A percentile compares a stretch with the other conserved stretches of the same genome.
These are phyloP conservation scores for Geotrichum siamense DNA, from an alignment of 1,139 yeast species.

Conservation along the genomic window DNA sequence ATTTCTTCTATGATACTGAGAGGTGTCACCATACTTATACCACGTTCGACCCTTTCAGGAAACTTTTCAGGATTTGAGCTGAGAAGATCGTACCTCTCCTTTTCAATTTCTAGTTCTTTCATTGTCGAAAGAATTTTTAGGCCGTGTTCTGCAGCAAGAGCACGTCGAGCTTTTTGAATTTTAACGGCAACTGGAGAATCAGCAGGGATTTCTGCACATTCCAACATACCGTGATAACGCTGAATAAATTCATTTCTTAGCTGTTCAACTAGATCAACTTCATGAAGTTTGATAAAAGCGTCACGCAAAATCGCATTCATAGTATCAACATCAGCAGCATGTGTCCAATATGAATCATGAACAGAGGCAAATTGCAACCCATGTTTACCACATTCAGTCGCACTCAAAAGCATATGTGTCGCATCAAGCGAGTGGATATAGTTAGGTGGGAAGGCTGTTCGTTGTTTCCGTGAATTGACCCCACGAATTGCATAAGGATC, in stretches of 20 bases:
- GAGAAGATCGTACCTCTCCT: constrained; percentile 48
- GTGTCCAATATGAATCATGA: constrained; percentile 98
- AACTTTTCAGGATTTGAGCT: constrained; percentile 40
- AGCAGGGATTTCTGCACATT: constrained; percentile 48
- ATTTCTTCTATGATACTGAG: constrained; percentile 52
- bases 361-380: constrained; percentile 87
- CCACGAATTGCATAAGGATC: constrained; percentile 80
- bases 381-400: constrained; percentile 62
- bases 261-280: constrained; percentile 59
- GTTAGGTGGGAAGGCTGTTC: constrained; percentile 93
- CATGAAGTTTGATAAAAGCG: constrained; percentile 72
- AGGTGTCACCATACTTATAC: constrained; percentile 60
- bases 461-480: constrained; percentile 84
- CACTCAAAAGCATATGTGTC: constrained; percentile 90
- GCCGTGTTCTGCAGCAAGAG: constrained; percentile 22
- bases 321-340: constrained; percentile 70
- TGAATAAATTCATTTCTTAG: constrained; percentile 72
- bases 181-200: constrained; percentile 48
- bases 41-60: constrained; percentile 45
- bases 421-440: constrained; percentile 95
- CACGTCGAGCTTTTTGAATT: constrained; percentile 45
- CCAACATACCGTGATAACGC: constrained; percentile 66
- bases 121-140: constrained; percentile 50
- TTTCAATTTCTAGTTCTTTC: constrained; percentile 71
- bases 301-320: constrained; percentile 74